Base-by-base conservation (phyloP, 2,329 filamentous ascomycete species). In the Cordyceps tenuipes region DNA sequence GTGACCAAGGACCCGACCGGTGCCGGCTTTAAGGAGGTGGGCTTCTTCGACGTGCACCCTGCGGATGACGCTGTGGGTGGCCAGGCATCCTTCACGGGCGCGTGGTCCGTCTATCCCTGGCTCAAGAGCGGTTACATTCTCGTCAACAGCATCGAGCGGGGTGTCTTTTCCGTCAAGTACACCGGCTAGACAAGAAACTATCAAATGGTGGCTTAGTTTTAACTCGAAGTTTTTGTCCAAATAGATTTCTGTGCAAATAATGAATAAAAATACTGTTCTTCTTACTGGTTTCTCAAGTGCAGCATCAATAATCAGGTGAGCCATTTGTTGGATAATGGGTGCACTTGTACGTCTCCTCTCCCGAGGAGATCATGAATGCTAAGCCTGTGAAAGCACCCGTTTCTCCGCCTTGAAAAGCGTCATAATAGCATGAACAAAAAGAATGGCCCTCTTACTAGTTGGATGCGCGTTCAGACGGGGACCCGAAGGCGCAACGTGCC, bases 101-200 rank as follows among this genome's bases (percentile, higher is more conserved):
- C 76, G 1, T 82, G 79, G 79, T 77, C 73, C 29, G 73, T 74
- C 54, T 82, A 79, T 62, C 76, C 77, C 1, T 75, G 69, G 63
- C 82, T 81, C 67, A 74, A 74, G 64, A 76, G 73, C 1, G 79
- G 79, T 1, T 76, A 75, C 64, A 74, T 82, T 60, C 72, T 81
- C 8, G 67, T 82, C 63, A 81, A 82, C 68, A 79, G 75, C 3
- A 82, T 81, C 60, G 79, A 82, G 69, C 70, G 78, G 6, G 79
- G 79, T 55, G 73, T 74, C 5, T 82, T 77, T 53, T 72, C 77
- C 8, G 71, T 82, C 12, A 81, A 79, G 71, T 64, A 60, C 21
- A 55, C 43, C 19, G 31, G 29, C 31, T 59, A 39, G 47, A 56
- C 5, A 19, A 13, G 19, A 3, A 19, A 21, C 29, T 9, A 39